These are phyloP conservation scores for Zymoseptoria ardabiliae DNA, from an alignment of 2,329 filamentous ascomycete genomes.

Conservation along the genomic window DNA sequence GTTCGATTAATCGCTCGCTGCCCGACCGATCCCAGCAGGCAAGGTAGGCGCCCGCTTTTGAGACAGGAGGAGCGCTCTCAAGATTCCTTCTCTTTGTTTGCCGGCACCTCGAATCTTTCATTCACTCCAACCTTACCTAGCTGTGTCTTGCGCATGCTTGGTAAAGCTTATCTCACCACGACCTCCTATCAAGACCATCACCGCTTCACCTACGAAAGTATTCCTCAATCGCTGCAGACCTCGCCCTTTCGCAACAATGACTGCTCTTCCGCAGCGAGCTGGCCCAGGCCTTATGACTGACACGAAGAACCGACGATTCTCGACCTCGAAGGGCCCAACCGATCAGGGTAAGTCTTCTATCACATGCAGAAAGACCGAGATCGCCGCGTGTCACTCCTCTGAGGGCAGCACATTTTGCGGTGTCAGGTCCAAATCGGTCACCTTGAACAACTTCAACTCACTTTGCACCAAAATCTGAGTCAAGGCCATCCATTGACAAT, in stretches of 20 bases:
- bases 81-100: neutral
- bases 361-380: neutral
- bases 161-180: neutral
- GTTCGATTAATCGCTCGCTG: neutral
- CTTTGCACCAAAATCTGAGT: neutral
- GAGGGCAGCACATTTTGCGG: neutral
- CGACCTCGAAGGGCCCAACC: slow-evolving; percentile 13
- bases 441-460: neutral
- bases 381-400: neutral
- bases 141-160: slow-evolving; percentile 1
- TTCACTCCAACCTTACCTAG: neutral
- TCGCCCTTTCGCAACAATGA: neutral
- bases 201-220: neutral
- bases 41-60: too few species aligned
- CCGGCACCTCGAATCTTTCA: neutral
- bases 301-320: slow-evolving; percentile 11
- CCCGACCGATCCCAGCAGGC: neutral
- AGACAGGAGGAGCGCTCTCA: neutral
- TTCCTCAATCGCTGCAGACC: neutral
- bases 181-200: neutral
- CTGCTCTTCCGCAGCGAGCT: slow-evolving; percentile 3
- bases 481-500: slow-evolving; percentile 5
- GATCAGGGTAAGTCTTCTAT: slow-evolving; percentile 14
- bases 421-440: neutral
- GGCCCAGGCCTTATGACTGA: slow-evolving; percentile 1